Conservation (phyloP, 768 basidiomycete species). For the Termitomyces sp. region DNA sequence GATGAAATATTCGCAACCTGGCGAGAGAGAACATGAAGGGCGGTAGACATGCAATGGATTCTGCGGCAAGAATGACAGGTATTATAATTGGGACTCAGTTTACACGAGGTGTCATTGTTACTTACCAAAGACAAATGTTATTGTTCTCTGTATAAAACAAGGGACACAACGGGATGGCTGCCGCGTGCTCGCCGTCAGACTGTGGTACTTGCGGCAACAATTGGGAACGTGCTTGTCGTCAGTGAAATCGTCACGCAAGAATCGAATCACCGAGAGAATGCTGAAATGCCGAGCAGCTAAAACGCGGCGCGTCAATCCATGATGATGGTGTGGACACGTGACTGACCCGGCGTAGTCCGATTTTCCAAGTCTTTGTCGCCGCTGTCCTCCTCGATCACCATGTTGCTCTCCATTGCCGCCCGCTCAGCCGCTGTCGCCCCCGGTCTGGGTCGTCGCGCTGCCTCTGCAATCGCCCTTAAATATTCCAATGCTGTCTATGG, state of each 20-base stretch:
- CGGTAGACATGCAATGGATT: constrained; percentile 15
- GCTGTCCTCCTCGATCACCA: constrained; percentile 22
- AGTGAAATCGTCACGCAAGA: background rate
- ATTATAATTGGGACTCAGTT: background rate
- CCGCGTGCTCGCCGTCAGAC: background rate
- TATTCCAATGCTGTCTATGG: constrained; percentile 81
- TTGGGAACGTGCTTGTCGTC: background rate
- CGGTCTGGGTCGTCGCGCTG: constrained; percentile 63
- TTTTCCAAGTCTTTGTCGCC: constrained; percentile 27
- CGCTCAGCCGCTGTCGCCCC: constrained; percentile 44
- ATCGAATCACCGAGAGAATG: background rate
- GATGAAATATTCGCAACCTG: constrained; percentile 62
- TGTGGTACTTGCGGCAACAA: background rate
- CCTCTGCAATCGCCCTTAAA: constrained; percentile 73
- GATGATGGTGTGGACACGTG: constrained; percentile 8
- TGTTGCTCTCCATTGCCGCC: constrained; percentile 55
- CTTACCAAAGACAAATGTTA: constrained; percentile 6
- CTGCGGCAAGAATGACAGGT: background rate
- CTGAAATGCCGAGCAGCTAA: background rate
- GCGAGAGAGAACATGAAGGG: constrained; percentile 63
- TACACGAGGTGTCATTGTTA: constrained; percentile 12
- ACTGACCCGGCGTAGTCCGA: constrained; percentile 15
- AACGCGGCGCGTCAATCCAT: background rate
- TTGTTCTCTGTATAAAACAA: constrained; percentile 5
- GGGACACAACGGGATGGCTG: background rate